A percentile compares a stretch with the other conserved stretches of the same genome.
These are phyloP conservation scores for Diplosphaera chodatii DNA, from an alignment of 139 green algal species.

Conservation along the genomic window DNA sequence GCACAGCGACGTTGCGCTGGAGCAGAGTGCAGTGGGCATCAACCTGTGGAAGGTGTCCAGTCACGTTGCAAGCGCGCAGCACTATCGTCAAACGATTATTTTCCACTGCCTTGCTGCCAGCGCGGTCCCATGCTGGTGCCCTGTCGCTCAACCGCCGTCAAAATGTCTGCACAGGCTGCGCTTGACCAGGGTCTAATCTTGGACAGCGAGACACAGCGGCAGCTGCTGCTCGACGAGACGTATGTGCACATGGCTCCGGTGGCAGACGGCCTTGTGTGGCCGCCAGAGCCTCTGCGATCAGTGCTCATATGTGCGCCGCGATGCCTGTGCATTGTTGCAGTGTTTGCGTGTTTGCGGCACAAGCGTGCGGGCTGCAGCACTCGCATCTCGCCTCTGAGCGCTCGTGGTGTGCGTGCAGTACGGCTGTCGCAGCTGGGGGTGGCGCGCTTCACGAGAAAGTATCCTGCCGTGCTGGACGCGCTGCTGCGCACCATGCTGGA, in stretches of 20 bases:
- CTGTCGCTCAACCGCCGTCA: too few species aligned
- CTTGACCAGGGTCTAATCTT: slow-evolving; percentile 66
- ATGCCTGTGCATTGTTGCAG: too few species aligned
- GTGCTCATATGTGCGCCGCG: slow-evolving; percentile 48
- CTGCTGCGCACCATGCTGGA: slow-evolving; percentile 65
- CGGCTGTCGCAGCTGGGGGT: slow-evolving; percentile 50
- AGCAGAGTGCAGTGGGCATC: slow-evolving; percentile 41
- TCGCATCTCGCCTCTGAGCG: too few species aligned
- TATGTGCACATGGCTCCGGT: slow-evolving; percentile 24
- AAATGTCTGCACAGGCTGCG: slow-evolving; percentile 27
- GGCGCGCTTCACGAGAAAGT: slow-evolving; percentile 66
- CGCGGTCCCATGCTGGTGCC: too few species aligned
- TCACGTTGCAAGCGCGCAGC: too few species aligned
- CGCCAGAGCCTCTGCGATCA: slow-evolving; percentile 57
- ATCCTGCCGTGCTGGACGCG: slow-evolving; percentile 59
- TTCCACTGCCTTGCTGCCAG: too few species aligned
- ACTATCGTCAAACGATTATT: too few species aligned
- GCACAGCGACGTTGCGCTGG: slow-evolving; percentile 41
- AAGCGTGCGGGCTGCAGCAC: too few species aligned
- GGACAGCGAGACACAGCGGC: slow-evolving; percentile 58
- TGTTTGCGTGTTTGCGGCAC: too few species aligned
- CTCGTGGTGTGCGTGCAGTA: slow-evolving; percentile 11
- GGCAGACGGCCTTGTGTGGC: slow-evolving; percentile 49
- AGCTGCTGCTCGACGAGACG: slow-evolving; percentile 30
- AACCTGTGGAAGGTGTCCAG: slow-evolving; percentile 37